phyloP scores from a whole-genome alignment of 345 rosid genomes.

The Eucalyptus polybractea region DNA sequence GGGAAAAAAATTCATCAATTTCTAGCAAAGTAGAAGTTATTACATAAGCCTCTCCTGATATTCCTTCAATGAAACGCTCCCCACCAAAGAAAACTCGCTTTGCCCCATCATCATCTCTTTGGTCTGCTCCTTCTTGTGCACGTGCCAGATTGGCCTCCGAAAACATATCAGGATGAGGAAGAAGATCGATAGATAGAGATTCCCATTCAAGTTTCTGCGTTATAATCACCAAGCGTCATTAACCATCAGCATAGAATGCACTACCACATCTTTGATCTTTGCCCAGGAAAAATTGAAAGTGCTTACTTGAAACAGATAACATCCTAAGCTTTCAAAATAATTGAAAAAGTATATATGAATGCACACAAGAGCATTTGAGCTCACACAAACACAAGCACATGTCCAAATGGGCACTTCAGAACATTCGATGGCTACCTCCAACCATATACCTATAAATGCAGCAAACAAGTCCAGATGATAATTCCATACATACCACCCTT shows the following conservation, averaged over 20 bases:
- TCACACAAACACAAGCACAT: not conserved
- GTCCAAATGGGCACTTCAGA: not conserved
- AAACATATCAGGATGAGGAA: conserved; percentile 99
- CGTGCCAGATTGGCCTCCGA: conserved; percentile 76
- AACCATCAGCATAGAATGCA: not conserved
- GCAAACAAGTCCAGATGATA: not conserved
- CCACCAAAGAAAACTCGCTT: conserved; percentile 99
- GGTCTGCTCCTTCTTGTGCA: conserved; percentile 40
- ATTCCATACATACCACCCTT: not conserved
- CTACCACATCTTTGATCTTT: not conserved
- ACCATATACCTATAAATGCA: not conserved
- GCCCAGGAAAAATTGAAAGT: not conserved
- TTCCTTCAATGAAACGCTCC: conserved; percentile 93
- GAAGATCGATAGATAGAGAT: conserved; percentile 89
- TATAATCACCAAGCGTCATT: conserved; percentile 15
- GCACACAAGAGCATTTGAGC: not conserved
- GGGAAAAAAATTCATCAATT: not conserved
- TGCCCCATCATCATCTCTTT: conserved; percentile 97
- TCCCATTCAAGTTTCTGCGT: conserved; percentile 98
- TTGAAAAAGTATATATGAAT: not conserved
- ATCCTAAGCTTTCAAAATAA: not conserved
- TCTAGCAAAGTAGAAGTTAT: conserved; percentile 4
- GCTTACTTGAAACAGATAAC: not conserved
- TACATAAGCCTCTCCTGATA: conserved; percentile 96
- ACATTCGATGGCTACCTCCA: not conserved